Base-by-base conservation (phyloP, 495 filamentous ascomycete genomes). In the Tuber indicum region DNA sequence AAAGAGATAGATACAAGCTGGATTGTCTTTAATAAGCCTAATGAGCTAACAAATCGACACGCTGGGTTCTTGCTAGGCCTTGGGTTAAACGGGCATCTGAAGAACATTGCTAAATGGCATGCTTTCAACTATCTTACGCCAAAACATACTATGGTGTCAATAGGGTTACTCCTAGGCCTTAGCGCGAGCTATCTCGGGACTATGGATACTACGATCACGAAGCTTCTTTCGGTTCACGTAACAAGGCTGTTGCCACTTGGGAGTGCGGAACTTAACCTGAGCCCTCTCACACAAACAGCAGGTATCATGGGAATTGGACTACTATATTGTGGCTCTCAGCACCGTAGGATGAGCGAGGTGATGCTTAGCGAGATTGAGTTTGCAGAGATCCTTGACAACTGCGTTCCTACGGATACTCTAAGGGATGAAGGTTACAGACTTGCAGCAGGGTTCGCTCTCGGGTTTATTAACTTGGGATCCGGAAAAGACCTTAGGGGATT, bases 141-240 rank as follows among this genome's bases (percentile, higher is more conserved):
- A 3, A 99, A 99, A 83, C 96, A 99, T 84, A 94, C 94, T 52
- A 98, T 98, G 95, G 98, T 95, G 17, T 98, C 96, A 10, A 96
- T 99, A 76, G 96, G 96, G 16, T 87, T 99, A 32, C 88, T 99
- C 69, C 87, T 99, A 14, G 96, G 96, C 42, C 87, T 99, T 73
- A 93, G 96, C 3, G 96, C 93, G 17, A 97, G 95, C 14, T 96
- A 96, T 83, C 86, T 98, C 71, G 96, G 96, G 12, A 98, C 94
- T 39, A 98, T 97, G 96, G 94, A 99, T 81, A 93, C 92, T 1
- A 88, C 97, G 12, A 93, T 98, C 72, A 97, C 96, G 8, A 90
- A 94, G n/a, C 86, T 99, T 52, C 87, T 99, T 1, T 98, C 96
- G 9, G 93, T 99, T n/a, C 96, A 99, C 84, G 93, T 98, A 78